Percentiles rank a stretch among this genome's conserved stretches.
These are phyloP conservation scores for Apiotrichum sp. DNA, from an alignment of 1,284 basidiomycete species.

Conservation along the genomic window DNA sequence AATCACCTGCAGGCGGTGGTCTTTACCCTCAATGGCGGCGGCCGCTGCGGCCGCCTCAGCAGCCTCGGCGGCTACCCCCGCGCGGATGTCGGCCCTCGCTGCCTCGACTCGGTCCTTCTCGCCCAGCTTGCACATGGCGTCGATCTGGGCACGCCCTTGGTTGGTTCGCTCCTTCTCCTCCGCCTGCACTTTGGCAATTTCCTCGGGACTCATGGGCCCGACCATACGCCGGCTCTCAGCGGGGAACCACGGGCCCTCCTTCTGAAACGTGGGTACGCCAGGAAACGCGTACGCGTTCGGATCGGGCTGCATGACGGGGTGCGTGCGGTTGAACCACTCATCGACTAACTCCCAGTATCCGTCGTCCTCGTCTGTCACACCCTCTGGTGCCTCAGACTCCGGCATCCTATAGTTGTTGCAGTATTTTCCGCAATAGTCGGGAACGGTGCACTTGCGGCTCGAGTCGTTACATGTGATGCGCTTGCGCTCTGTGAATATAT, in stretches of 20 bases:
- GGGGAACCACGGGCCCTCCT: neutral
- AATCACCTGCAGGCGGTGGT: slow-evolving; percentile 2
- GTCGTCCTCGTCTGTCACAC: neutral
- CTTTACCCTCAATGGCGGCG: neutral
- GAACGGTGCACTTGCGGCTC: slow-evolving; percentile 3
- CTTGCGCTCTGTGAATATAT: neutral
- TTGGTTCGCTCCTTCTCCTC: neutral
- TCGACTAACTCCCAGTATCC: neutral
- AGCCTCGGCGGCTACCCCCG: neutral
- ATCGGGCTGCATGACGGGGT: slow-evolving; percentile 11
- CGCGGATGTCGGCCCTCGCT: neutral
- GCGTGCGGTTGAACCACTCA: slow-evolving; percentile 11
- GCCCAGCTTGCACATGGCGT: neutral
- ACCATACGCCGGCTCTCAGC: neutral
- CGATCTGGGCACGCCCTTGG: neutral
- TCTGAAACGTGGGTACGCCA: neutral
- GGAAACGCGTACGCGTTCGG: slow-evolving; percentile 4
- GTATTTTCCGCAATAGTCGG: neutral
- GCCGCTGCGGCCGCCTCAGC: neutral
- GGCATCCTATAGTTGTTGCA: neutral
- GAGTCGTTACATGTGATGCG: slow-evolving; percentile 3
- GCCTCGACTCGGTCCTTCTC: neutral
- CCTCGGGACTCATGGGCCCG: neutral
- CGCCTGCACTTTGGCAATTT: neutral
- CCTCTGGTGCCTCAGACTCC: neutral